Conservation (phyloP, 192 early-diverging fungal species). For the Helicostylum pulchrum region DNA sequence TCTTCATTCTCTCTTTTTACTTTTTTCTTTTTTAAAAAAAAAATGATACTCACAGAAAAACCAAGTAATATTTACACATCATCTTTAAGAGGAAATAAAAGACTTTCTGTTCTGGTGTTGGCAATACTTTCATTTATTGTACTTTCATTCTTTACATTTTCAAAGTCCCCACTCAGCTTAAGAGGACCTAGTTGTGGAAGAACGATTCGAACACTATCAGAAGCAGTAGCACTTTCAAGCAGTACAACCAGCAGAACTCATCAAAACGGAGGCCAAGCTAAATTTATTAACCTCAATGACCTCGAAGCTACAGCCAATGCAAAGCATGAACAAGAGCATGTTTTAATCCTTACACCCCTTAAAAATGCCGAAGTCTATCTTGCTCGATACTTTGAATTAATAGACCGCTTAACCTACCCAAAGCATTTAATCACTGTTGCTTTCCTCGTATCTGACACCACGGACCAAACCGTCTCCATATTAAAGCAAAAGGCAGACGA, state of each 20-base stretch:
- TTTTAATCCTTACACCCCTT: conserved; percentile 54
- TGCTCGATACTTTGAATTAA: conserved; percentile 51
- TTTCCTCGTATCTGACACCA: conserved; percentile 59
- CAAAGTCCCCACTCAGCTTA: background rate
- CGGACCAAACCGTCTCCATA: conserved; percentile 47
- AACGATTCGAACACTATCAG: conserved; percentile 13
- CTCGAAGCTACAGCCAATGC: conserved; percentile 23
- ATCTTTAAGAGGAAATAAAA: conserved; percentile 16
- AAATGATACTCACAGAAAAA: conserved; percentile 4
- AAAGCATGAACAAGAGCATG: conserved; percentile 27
- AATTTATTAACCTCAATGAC: conserved; percentile 28
- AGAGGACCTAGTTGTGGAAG: background rate
- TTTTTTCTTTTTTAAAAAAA: conserved; percentile 3
- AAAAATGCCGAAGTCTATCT: conserved; percentile 56
- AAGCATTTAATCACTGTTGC: conserved; percentile 48
- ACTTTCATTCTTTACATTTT: conserved; percentile 15
- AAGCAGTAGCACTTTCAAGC: conserved; percentile 12
- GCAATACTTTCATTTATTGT: conserved; percentile 11
- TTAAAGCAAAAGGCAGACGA: conserved; percentile 33
- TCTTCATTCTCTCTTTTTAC: background rate
- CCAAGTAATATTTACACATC: conserved; percentile 8
- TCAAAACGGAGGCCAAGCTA: conserved; percentile 8
- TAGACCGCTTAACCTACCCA: conserved; percentile 50
- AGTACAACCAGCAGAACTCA: background rate
- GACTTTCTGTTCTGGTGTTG: conserved; percentile 6